A percentile compares a stretch with the other conserved stretches of the same genome.
Evolutionary conservation across 371 early-diverging fungal species (phyloP).

Genomic region (Mortierella sp.): DNA sequence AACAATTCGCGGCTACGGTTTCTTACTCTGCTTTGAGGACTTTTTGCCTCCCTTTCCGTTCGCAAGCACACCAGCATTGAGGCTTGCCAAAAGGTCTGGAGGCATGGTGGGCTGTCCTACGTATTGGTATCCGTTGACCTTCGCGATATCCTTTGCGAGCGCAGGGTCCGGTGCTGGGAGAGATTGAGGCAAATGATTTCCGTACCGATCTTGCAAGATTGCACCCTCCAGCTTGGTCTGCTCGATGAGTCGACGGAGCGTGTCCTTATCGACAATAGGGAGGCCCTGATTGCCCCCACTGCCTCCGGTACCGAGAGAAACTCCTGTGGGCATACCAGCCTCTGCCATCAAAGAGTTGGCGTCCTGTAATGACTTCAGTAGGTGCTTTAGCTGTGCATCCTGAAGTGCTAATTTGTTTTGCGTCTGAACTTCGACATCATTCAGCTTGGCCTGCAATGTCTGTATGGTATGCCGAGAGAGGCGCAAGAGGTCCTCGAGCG

Average conservation of each 20-base stretch:
- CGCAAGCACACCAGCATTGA: constrained; percentile 30
- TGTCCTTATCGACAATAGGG: constrained; percentile 50
- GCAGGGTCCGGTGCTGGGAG: constrained; percentile 30
- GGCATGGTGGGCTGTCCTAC: constrained; percentile 12
- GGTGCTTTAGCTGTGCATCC: constrained; percentile 78
- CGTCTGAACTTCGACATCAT: constrained; percentile 74
- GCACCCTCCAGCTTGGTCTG: constrained; percentile 49
- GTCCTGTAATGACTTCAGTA: constrained; percentile 68
- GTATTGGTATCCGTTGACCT: constrained; percentile 32
- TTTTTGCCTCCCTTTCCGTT: constrained; percentile 16
- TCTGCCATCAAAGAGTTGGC: constrained; percentile 62
- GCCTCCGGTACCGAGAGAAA: constrained; percentile 21
- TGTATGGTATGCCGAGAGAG: constrained; percentile 86
- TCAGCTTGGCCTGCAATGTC: constrained; percentile 77
- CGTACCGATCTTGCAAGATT: constrained; percentile 47
- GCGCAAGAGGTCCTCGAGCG: constrained; percentile 81
- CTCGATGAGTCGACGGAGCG: constrained; percentile 43
- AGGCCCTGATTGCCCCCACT: constrained; percentile 3
- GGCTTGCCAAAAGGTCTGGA: constrained; percentile 36
- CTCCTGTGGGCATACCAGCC: constrained; percentile 38
- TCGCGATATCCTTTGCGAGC: constrained; percentile 29
- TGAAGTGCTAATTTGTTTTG: constrained; percentile 73
- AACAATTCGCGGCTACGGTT: background rate
- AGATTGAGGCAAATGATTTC: constrained; percentile 36
- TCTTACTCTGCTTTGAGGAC: constrained; percentile 27